Base-by-base conservation (phyloP, 257 asterid species). In the Jacaranda copaia region DNA sequence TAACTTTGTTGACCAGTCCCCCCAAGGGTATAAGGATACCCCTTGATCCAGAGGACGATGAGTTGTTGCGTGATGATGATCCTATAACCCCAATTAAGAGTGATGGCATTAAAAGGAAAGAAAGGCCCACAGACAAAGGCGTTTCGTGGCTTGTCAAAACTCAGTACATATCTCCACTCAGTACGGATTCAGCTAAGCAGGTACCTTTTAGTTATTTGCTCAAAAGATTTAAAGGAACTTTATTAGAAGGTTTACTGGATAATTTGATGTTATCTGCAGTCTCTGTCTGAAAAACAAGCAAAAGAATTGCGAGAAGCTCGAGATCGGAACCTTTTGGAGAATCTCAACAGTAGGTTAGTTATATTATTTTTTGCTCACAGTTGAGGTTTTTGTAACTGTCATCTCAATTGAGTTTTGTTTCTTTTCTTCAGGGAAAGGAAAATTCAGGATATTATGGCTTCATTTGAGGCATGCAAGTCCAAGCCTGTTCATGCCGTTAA, bases 61-160 rank as follows among this genome's bases (percentile, higher is more conserved):
- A 88, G 73, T 84, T 96, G 73, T 86, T 96, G 86, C 96, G 87
- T n/a, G 99, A 96, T 82, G 97, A 92, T 79, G 92, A 89, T 84
- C 88, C 92, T 81, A 71, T 93, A 73, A 92, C 96, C 80, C 98
- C 99, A 39, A 81, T 87, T 72, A 92, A 93, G 92, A 75, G 85
- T 66, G 96, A 96, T 79, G 97, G 99, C 79, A 87, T 93, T 60
- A 92, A 90, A 82, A 91, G 83, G 88, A 96, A 96, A 83, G 98
- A 92, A 36, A 89, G 99, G 75, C 99, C 99, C 11, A 90, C 96
- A 1, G 99, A 96, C 71, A 86, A 93, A 86, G 99, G 98, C 77
- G 92, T 93, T 79, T 88, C 99, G 76, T 96, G 98, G 99, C 93
- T 92, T 70, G 99, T 96, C 68, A 93, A 93, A 82, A 93, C 99